These are phyloP conservation scores for Calonectria naviculata DNA, from an alignment of 2,329 filamentous ascomycete genomes.

Conservation along the genomic window DNA sequence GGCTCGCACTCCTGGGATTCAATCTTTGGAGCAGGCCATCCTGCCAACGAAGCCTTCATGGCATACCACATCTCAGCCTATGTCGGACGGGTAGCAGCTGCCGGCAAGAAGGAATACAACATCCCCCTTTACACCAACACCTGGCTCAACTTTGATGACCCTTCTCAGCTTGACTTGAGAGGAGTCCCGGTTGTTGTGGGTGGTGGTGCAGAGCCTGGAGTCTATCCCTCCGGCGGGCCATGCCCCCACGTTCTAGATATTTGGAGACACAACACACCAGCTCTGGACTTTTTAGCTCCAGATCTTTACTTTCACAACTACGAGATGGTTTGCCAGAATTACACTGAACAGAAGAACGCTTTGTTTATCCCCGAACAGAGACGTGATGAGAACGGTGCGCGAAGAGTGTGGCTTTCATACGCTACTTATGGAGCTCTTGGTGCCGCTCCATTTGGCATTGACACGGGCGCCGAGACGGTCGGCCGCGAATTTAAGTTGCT, in stretches of 20 bases:
- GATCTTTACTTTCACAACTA: constrained; percentile 63
- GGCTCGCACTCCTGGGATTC: constrained; percentile 45
- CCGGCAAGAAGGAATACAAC: constrained; percentile 46
- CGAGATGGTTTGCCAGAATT: constrained; percentile 54
- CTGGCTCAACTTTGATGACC: constrained; percentile 50
- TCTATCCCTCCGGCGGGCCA: constrained; percentile 51
- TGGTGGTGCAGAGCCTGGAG: constrained; percentile 47
- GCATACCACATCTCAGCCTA: constrained; percentile 47
- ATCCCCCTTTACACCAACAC: constrained; percentile 50
- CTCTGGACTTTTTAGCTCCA: constrained; percentile 58
- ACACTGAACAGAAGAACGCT: constrained; percentile 54
- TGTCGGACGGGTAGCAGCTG: constrained; percentile 47
- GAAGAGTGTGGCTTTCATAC: constrained; percentile 54
- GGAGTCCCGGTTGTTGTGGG: constrained; percentile 48
- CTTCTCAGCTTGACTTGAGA: constrained; percentile 43
- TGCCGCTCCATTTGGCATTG: constrained; percentile 52
- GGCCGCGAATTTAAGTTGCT: constrained; percentile 47
- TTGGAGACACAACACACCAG: constrained; percentile 53
- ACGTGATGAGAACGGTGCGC: constrained; percentile 57
- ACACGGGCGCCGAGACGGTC: constrained; percentile 45
- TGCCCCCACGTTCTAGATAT: constrained; percentile 49
- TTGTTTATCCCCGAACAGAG: constrained; percentile 65
- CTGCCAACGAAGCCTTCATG: constrained; percentile 51
- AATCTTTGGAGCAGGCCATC: constrained; percentile 43
- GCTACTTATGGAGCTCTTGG: constrained; percentile 53